Evolutionary conservation across 805 yeast genomes (phyloP), one percentile per base, ranked within the genome.

Genomic region (Saccharomycopsis fibuligera): DNA sequence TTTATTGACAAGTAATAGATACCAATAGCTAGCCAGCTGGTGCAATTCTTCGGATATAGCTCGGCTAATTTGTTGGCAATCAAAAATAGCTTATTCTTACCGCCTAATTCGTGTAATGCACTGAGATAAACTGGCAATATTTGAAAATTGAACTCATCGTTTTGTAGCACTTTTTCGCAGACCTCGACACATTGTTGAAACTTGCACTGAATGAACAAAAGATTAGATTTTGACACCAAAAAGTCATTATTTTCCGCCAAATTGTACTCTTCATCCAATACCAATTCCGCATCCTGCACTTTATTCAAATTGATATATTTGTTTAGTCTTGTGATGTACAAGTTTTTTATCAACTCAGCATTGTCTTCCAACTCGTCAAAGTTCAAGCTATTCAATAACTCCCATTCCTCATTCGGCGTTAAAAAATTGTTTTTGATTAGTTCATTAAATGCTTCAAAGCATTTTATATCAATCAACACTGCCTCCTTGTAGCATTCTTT

Each of bases 21-120:
- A 2, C 95, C 99, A 16, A 93, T 88, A 0, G 96, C 87, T 51
- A 88, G 74, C 96, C 96, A 93, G 0, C 98, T 83, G 30, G 86
- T 77, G 14, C 95, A 81, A 57, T 79, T 78, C 40, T 80, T 79
- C 0, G 98, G 96, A 54, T 86, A 85, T 50, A 75, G 73, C 53
- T 87, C 96, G 0, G 96, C 95, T 49, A 93, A 67, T 57, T 83
- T 85, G 60, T 93, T 96, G 0, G 97, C 83, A 33, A 83, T 66
- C 21, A 85, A 66, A 60, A 86, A 93, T 27, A 93, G 68, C 65
- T 83, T 85, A 65, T 88, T 88, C 53, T 80, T 81, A 1, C 85
- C 89, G 0, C 88, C 89, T 12, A 87, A 68, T 63, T 93, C 99
- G 62, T 85, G 83, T 24, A 93, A 68, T 57, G 96, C 84, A 54